Conservation (phyloP, 164 flowering plant species). For the Magnolia sinica region DNA sequence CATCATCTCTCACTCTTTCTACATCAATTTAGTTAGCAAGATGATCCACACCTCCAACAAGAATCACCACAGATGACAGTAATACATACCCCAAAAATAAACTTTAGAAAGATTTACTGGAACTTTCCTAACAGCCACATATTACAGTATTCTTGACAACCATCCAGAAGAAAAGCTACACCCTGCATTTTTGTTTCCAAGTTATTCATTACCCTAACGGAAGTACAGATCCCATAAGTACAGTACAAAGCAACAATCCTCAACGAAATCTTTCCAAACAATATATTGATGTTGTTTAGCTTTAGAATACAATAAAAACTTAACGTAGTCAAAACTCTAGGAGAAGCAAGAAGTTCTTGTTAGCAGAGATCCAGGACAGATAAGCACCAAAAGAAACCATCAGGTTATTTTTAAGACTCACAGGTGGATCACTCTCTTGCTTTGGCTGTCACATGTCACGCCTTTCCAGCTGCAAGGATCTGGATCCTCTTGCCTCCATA, state of each 20-base stretch:
- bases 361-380: too few species aligned
- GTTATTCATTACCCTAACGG: too few species aligned
- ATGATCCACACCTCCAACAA: too few species aligned
- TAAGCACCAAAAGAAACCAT: not conserved
- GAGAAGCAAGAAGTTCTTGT: not conserved
- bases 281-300: not conserved
- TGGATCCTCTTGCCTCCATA: slow-evolving; percentile 94
- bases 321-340: not conserved
- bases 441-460: slow-evolving; percentile 69
- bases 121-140: too few species aligned
- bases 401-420: slow-evolving; percentile 36
- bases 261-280: not conserved
- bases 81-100: too few species aligned
- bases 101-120: too few species aligned
- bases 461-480: slow-evolving; percentile 98
- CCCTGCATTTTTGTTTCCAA: too few species aligned
- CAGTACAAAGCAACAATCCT: not conserved
- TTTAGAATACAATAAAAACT: not conserved
- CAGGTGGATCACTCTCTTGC: slow-evolving; percentile 72
- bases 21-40: too few species aligned
- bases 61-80: too few species aligned
- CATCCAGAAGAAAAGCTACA: too few species aligned
- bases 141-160: too few species aligned
- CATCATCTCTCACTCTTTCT: too few species aligned
- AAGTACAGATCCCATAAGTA: not conserved